Evolutionary conservation across 495 filamentous ascomycete genomes (phyloP), one percentile per base, ranked within the genome.

Genomic region (Aspergillus affinis): DNA sequence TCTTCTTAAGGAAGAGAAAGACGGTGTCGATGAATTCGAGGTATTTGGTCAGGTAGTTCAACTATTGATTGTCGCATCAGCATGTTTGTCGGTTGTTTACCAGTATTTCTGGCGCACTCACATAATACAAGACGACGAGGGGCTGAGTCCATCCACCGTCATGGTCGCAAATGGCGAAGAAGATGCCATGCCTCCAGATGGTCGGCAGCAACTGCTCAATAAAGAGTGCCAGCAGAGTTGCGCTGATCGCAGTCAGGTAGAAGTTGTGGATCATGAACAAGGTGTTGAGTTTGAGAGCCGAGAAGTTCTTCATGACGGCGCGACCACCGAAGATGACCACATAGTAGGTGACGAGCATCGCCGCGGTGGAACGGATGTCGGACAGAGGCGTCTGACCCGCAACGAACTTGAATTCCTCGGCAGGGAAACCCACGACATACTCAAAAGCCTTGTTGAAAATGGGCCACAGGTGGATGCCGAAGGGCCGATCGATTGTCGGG

Each of bases 401-500:
- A 36, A 76, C 70, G 74, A 89, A 89, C 23, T 75, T 71, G 71
- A 88, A 88, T 26, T 86, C 74, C 62, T 81, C 79, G 49, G 86
- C 77, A 21, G 82, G 77, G 70, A 85, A 86, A 57, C 93, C 93
- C 55, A 81, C 82, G 50, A 90, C 83, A 41, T 74, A 69, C 72
- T 88, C 85, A 76, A 88, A 97, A 67, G 82, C 86, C 77, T 90
- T 86, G 78, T 87, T 88, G 84, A 98, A 98, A 76, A 94, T 84
- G 60, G 94, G 93, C 94, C 94, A 98, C 75, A 98, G 75, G 48
- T 89, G 78, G 60, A 97, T 80, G 69, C 93, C 94, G 71, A 98
- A 97, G 13, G 94, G 94, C 65, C 90, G 85, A 72, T 97, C 93
- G 64, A 97, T 80, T 41, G 90, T 90, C 27, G 93, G 93, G 56